phyloP scores from a whole-genome alignment of 768 basidiomycete genomes.

The Mycena rosella region DNA sequence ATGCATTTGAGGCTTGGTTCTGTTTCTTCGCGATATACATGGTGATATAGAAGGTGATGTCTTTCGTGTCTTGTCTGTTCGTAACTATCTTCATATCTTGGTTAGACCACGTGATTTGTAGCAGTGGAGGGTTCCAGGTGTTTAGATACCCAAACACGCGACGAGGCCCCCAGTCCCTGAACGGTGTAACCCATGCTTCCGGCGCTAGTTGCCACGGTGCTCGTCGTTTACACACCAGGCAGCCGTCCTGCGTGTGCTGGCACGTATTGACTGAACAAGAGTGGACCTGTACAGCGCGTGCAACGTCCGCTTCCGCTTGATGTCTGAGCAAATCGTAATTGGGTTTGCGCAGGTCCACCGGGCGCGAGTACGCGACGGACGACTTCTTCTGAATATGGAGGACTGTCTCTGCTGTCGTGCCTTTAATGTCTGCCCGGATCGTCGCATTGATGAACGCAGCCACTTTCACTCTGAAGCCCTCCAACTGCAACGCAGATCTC shows the following conservation, averaged over 20 bases:
- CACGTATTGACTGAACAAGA: conserved; percentile 43
- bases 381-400: conserved; percentile 34
- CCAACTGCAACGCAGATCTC: conserved; percentile 35
- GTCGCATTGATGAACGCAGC: conserved; percentile 45
- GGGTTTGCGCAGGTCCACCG: conserved; percentile 43
- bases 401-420: not conserved
- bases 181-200: conserved; percentile 40
- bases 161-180: conserved; percentile 47
- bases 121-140: conserved; percentile 43
- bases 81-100: conserved; percentile 55
- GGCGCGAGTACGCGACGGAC: conserved; percentile 49
- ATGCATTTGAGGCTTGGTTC: conserved; percentile 42
- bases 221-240: conserved; percentile 47
- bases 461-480: conserved; percentile 45
- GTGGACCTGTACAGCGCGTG: conserved; percentile 48
- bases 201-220: conserved; percentile 44
- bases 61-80: conserved; percentile 48
- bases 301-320: conserved; percentile 39
- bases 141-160: conserved; percentile 41
- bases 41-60: conserved; percentile 49
- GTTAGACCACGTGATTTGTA: conserved; percentile 46
- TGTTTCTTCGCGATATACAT: conserved; percentile 44
- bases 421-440: conserved; percentile 42
- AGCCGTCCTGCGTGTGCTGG: conserved; percentile 18
- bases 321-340: conserved; percentile 25